phyloP scores from a whole-genome alignment of 73 alveolate genomes.

The Paramecium caudatum region DNA sequence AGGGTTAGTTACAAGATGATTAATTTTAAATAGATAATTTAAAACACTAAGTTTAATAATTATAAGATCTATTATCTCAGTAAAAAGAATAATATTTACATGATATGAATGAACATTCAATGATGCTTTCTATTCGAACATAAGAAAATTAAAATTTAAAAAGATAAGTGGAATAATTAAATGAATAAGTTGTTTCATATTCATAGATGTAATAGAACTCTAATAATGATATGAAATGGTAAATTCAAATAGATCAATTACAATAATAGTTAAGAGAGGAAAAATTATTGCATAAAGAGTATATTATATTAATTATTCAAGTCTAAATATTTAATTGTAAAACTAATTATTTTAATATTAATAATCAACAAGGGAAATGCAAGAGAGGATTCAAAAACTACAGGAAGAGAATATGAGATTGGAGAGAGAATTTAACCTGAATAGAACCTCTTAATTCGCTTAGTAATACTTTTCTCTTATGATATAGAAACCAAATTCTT shows the following conservation, averaged over 20 bases:
- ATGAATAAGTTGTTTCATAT: background rate
- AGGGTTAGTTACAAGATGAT: background rate
- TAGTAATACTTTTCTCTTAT: too few relatives aligned
- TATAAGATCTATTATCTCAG: background rate
- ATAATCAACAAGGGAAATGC: background rate
- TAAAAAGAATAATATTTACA: background rate
- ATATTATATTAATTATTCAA: background rate
- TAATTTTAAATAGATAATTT: background rate
- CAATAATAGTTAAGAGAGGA: background rate
- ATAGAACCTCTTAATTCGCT: too few relatives aligned
- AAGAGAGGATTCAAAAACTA: background rate
- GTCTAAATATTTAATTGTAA: background rate
- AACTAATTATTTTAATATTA: constrained; percentile 3
- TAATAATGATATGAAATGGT: constrained; percentile 16
- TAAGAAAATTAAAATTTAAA: background rate
- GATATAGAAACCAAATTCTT: too few relatives aligned
- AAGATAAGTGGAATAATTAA: background rate
- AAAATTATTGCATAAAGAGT: background rate
- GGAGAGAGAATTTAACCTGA: background rate
- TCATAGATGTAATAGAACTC: too few relatives aligned
- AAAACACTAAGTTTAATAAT: background rate
- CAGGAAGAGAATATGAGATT: background rate
- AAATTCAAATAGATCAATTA: background rate
- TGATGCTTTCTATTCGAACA: background rate
- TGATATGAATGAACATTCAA: constrained; percentile 30